Evolutionary conservation across 257 asterid genomes (phyloP), one percentile per base, ranked within the genome.

Genomic region (Coffea canephora): DNA sequence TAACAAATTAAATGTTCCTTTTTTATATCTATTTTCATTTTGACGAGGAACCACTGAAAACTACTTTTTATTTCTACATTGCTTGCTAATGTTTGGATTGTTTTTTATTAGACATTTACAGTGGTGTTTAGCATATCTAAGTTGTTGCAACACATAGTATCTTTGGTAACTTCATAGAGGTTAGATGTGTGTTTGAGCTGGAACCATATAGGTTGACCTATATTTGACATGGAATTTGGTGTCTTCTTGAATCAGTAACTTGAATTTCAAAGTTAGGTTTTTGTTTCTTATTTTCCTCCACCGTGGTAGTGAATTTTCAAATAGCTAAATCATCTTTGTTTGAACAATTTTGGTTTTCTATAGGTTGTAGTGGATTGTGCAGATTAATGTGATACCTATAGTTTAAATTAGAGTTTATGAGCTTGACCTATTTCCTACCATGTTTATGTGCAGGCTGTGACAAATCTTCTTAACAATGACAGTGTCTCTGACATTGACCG

Each of bases 401-500:
- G 45, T 62, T 61, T n/a, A 27, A 10, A 43, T 67, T 46, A 18
- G 36, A 66, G 49, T 43, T 41, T 64, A 45, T 55, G 4, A 41
- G 66, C 64, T 25, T 55, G 50, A 52, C 9, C 27, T 74, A 50
- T 67, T 34, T 0, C 48, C 82, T 72, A 34, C 62, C 68, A 54
- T 62, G n/a, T 69, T 78, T 73, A 59, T 78, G 8, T 86, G 82
- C 95, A 96, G 98, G 99, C 98, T 78, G 97, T 96, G 81, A 96
- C 97, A 31, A 90, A 90, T 85, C 91, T 94, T 76, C 78, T 96
- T 79, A 94, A 92, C 55, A 81, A 93, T 80, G 98, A 92, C 55
- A 87, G 81, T 78, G 83, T 96, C 75, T 92, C 99, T 9, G 98
- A 96, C 82, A 84, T 96, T 82, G 99, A 96, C 85, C 92, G 96